A percentile compares a stretch with the other conserved stretches of the same genome.
phyloP scores from a whole-genome alignment of 805 yeast genomes.

The Teunomyces tritomae region DNA sequence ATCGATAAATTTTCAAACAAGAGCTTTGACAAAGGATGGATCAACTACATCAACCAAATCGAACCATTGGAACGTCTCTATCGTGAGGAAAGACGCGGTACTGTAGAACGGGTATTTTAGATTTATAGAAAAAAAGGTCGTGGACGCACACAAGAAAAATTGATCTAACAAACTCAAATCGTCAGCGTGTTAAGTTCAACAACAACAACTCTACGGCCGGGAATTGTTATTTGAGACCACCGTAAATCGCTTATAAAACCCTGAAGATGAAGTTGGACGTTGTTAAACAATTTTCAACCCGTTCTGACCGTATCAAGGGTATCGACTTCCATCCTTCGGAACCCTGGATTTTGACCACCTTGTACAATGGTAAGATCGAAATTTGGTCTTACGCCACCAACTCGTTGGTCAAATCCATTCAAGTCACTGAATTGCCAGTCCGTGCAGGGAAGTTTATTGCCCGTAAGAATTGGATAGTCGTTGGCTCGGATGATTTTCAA shows the following conservation, averaged over 20 bases:
- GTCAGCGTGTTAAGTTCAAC: constrained; percentile 15
- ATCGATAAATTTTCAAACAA: constrained; percentile 62
- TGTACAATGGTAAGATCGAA: constrained; percentile 86
- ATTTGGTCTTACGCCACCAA: constrained; percentile 93
- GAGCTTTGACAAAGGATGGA: constrained; percentile 58
- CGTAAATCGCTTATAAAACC: constrained; percentile 1
- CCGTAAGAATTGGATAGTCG: constrained; percentile 94
- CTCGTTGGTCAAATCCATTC: constrained; percentile 80
- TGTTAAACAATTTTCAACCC: constrained; percentile 79
- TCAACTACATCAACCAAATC: constrained; percentile 15
- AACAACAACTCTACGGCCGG: constrained; percentile 4
- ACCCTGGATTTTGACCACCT: constrained; percentile 93
- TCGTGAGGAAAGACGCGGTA: constrained; percentile 24
- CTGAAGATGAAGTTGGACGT: constrained; percentile 40
- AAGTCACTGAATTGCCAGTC: constrained; percentile 93
- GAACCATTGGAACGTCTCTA: constrained; percentile 22
- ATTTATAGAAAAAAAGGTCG: constrained; percentile 4
- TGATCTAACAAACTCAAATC: constrained; percentile 4
- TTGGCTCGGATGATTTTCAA: constrained; percentile 95
- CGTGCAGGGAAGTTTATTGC: constrained; percentile 95
- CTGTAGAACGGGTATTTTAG: constrained; percentile 28
- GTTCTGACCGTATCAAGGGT: constrained; percentile 96
- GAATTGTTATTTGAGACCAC: constrained; percentile 2
- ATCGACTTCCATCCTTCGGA: constrained; percentile 97
- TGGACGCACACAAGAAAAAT: constrained; percentile 5